A percentile compares a stretch with the other conserved stretches of the same genome.
Evolutionary conservation across 179 eudicot species (phyloP).

Genomic region (Amaranthus tricolor): DNA sequence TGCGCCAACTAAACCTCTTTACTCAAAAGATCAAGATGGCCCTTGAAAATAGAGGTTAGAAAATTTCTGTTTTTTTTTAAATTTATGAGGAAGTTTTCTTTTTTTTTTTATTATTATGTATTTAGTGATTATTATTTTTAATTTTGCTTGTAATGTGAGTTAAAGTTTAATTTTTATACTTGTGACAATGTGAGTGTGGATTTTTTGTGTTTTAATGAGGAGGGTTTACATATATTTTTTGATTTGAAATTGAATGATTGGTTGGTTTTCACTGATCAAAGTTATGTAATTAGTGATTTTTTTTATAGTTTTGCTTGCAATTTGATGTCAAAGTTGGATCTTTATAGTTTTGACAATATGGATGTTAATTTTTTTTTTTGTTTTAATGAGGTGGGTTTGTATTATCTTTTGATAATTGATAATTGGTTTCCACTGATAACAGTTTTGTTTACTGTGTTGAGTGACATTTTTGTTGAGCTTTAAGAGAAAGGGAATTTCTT

Average conservation of each 20-base stretch:
- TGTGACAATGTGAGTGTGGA: no score
- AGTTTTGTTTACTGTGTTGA: background rate
- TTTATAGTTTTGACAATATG: background rate
- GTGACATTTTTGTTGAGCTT: background rate
- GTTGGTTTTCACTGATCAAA: no score
- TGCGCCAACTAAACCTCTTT: slow-evolving; percentile 47
- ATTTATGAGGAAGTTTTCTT: no score
- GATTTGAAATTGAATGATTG: no score
- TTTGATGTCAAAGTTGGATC: slow-evolving; percentile 14
- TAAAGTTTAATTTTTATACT: no score
- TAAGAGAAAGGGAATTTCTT: background rate
- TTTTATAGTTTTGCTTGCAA: slow-evolving; percentile 5
- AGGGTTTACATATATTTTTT: no score
- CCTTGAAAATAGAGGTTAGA: slow-evolving; percentile 45
- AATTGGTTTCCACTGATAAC: slow-evolving; percentile 18
- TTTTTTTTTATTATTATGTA: no score
- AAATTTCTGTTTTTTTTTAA: background rate
- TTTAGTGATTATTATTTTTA: no score
- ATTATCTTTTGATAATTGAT: slow-evolving; percentile 9
- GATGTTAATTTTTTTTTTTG: slow-evolving; percentile 10
- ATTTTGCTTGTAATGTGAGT: no score
- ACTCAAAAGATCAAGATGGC: slow-evolving; percentile 49
- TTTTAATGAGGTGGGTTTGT: slow-evolving; percentile 15
- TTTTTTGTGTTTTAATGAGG: no score
- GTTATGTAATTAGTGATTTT: background rate